phyloP scores from a whole-genome alignment of 805 yeast species.

The Yamadazyma insecticola region DNA sequence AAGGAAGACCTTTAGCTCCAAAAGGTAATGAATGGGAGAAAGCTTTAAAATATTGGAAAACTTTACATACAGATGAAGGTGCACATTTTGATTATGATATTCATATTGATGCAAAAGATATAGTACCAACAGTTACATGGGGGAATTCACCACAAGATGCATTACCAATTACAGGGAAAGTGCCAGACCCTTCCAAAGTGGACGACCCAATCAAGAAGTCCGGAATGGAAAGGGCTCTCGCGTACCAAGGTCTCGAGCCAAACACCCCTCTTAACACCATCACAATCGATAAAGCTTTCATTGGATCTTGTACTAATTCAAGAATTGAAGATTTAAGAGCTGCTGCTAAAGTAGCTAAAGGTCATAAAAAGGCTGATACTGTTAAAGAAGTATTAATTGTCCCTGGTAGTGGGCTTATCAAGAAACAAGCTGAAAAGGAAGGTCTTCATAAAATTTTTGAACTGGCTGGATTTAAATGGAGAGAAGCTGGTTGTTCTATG shows the following conservation, averaged over 20 bases:
- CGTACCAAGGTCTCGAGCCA: slow-evolving; percentile 87
- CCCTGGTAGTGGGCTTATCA: slow-evolving; percentile 96
- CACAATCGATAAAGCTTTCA: slow-evolving; percentile 85
- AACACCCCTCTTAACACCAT: slow-evolving; percentile 76
- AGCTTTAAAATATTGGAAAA: slow-evolving; percentile 87
- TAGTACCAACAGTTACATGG: slow-evolving; percentile 97
- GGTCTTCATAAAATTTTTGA: slow-evolving; percentile 88
- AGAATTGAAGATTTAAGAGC: slow-evolving; percentile 95
- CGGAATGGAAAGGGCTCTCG: slow-evolving; percentile 87
- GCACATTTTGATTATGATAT: slow-evolving; percentile 87
- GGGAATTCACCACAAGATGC: slow-evolving; percentile 99
- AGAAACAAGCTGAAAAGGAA: slow-evolving; percentile 89
- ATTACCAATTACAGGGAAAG: slow-evolving; percentile 82
- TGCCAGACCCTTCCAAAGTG: slow-evolving; percentile 81
- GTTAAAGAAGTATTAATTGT: slow-evolving; percentile 86
- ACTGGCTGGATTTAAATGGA: slow-evolving; percentile 96
- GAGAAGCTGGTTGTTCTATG: slow-evolving; percentile 99
- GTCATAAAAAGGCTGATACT: slow-evolving; percentile 77
- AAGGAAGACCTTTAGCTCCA: slow-evolving; percentile 95
- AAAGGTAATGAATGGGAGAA: slow-evolving; percentile 92
- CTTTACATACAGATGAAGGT: slow-evolving; percentile 83
- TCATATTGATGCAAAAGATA: slow-evolving; percentile 73
- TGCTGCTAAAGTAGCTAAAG: slow-evolving; percentile 91
- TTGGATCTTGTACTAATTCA: slow-evolving; percentile 97
- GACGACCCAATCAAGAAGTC: slow-evolving; percentile 69